Base-by-base conservation (phyloP, 2,329 filamentous ascomycete species). In the Tolypocladium ovalisporum region DNA sequence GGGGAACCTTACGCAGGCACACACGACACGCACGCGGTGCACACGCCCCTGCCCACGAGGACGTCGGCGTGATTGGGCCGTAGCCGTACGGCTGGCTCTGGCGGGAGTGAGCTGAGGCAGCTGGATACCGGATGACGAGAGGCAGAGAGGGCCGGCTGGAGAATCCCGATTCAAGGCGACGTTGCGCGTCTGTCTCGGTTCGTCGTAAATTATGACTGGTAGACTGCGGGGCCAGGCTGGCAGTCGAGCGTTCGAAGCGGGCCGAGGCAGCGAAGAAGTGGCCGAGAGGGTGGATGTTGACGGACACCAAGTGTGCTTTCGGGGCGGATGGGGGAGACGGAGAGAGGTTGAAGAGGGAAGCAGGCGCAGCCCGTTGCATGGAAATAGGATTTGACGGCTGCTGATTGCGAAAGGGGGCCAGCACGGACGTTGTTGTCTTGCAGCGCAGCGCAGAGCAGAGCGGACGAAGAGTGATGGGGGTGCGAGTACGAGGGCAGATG, bases 1-100 rank as follows among this genome's bases (percentile, higher is more conserved):
- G 19, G 32, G 37, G 47, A 32, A 51, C 47, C 47, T 54, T 51
- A 53, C 57, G 58, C 60, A 62, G 57, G 59, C 61, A 62, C 57
- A 51, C 58, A 57, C 49, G 29, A 42, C 35, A 32, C 5, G 44
- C 44, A 27, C 44, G 17, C 47, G 47, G 47, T n/a, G 60, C 58
- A 57, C 59, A 54, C 61, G 53, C 56, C 42, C 57, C 44, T 29
- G 57, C 56, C 53, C 27, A 24, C 37, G 58, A 35, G 15, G 22
- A 19, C 32, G 24, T 27, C 12, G 29, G n/a, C 40, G 42, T 49
- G 53, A 34, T 51, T 44, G 37, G 49, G 29, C 36, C 22, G 27
- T 10, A 9, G 29, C 19, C 19, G 44, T 17, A n/a, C 29, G 47
- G 29, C 47, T 34, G 47, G 47, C n/a, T 27, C 24, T 40, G n/a